Evolutionary conservation across 495 filamentous ascomycete genomes (phyloP).

Genomic region (Staphylotrichum longicolle): DNA sequence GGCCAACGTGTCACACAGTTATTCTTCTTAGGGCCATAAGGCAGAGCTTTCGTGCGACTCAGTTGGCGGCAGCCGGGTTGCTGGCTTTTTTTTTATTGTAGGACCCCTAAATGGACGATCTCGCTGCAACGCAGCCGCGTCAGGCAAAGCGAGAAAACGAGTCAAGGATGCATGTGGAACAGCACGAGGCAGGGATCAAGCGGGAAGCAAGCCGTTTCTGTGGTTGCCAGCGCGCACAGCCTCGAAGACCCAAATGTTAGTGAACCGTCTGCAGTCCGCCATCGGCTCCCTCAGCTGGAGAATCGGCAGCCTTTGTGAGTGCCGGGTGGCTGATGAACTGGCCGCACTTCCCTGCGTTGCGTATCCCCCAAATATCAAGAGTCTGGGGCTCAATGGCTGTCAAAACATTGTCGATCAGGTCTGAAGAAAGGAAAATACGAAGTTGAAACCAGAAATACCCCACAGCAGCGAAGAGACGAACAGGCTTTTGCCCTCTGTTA

Average conservation of each 20-base stretch:
- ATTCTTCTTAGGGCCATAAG: no score
- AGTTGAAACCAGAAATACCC: constrained; percentile 6
- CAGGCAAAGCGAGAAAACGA: not conserved
- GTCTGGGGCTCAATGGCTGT: not conserved
- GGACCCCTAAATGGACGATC: constrained; percentile 5
- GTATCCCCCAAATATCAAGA: not conserved
- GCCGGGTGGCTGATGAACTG: no score
- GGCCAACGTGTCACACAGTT: not conserved
- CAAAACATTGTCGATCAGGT: not conserved
- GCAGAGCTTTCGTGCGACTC: no score
- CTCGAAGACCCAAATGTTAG: not conserved
- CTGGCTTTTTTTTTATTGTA: not conserved
- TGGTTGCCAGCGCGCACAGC: constrained; percentile 24
- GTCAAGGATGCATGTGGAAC: not conserved
- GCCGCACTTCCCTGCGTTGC: no score
- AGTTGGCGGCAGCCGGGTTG: no score
- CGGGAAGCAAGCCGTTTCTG: constrained; percentile 15
- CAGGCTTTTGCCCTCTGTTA: constrained; percentile 19
- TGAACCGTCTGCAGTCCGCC: no score
- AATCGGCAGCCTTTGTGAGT: no score
- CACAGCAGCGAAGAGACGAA: constrained; percentile 6
- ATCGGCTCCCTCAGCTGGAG: no score
- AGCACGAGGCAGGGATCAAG: not conserved
- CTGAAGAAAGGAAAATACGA: not conserved
- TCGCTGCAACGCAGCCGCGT: not conserved